Evolutionary conservation across 495 filamentous ascomycete species (phyloP).

Genomic region (Pseudevernia furfuracea): DNA sequence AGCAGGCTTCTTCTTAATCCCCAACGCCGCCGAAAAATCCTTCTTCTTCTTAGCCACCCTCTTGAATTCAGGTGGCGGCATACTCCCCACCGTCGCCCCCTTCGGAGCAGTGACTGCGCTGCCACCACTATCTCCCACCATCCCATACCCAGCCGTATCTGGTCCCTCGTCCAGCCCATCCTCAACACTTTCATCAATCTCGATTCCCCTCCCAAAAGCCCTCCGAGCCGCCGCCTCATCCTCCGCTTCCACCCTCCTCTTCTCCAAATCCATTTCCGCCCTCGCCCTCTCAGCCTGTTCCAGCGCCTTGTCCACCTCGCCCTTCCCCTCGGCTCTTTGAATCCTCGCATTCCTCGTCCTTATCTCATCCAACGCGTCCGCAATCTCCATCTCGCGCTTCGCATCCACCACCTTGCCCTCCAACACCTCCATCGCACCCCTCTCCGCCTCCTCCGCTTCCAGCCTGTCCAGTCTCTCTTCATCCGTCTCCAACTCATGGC

Average conservation of each 20-base stretch:
- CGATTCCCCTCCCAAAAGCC: slow-evolving; percentile 63
- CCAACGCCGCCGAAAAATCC: slow-evolving; percentile 58
- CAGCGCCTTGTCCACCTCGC: slow-evolving; percentile 40
- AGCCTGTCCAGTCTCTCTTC: slow-evolving; percentile 80
- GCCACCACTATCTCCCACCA: slow-evolving; percentile 28
- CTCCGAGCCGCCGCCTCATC: slow-evolving; percentile 74
- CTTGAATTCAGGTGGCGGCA: slow-evolving; percentile 65
- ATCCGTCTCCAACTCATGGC: slow-evolving; percentile 64
- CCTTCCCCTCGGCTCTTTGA: slow-evolving; percentile 61
- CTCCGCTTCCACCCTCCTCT: slow-evolving; percentile 62
- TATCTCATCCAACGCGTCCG: slow-evolving; percentile 94
- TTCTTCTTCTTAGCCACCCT: slow-evolving; percentile 78
- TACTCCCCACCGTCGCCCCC: slow-evolving; percentile 29
- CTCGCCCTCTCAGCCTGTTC: slow-evolving; percentile 34
- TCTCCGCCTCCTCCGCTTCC: slow-evolving; percentile 61
- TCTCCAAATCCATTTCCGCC: slow-evolving; percentile 49
- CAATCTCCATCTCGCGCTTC: slow-evolving; percentile 95
- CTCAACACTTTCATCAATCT: slow-evolving; percentile 39
- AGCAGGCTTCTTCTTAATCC: slow-evolving; percentile 83
- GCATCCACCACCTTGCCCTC: slow-evolving; percentile 82
- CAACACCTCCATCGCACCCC: slow-evolving; percentile 68
- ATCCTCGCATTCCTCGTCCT: slow-evolving; percentile 81
- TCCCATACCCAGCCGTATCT: slow-evolving; percentile 33
- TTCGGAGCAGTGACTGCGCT: slow-evolving; percentile 16
- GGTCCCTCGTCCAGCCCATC: slow-evolving; percentile 19